Conservation (phyloP, 2,329 filamentous ascomycete genomes). For the Cladosporium halotolerans region DNA sequence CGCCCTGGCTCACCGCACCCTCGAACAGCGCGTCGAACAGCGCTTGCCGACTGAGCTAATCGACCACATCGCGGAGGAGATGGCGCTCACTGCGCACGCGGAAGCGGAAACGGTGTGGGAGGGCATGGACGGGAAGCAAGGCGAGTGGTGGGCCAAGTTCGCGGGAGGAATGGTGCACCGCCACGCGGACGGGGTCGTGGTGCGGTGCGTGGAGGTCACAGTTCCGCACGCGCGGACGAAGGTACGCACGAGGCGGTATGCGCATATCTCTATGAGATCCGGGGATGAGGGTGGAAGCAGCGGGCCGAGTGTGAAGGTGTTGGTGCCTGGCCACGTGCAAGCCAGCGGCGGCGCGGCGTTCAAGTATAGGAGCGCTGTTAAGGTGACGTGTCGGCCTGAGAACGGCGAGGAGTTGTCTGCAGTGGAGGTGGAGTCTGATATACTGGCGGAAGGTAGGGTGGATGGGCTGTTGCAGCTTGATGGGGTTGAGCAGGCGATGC, state of each 20-base stretch:
- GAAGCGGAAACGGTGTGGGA: background rate
- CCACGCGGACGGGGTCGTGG: background rate
- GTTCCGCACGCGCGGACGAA: background rate
- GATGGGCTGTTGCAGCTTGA: slow-evolving; percentile 1
- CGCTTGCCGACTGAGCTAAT: slow-evolving; percentile 2
- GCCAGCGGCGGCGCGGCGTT: background rate
- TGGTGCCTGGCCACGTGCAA: background rate
- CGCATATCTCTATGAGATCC: background rate
- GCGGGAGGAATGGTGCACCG: background rate
- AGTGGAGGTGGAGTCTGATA: background rate
- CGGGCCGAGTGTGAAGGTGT: background rate
- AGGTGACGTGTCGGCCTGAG: background rate
- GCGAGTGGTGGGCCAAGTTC: background rate
- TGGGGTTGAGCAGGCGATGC: slow-evolving; percentile 1
- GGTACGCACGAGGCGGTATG: background rate
- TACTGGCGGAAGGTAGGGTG: background rate
- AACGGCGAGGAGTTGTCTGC: background rate
- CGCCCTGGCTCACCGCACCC: background rate
- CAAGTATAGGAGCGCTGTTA: background rate
- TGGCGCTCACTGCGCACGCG: background rate
- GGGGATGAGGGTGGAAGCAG: background rate
- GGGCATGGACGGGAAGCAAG: background rate
- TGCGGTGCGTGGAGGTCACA: background rate
- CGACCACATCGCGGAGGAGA: background rate
- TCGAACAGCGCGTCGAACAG: no score